Conservation (phyloP, 768 basidiomycete species). For the Rhodotorula sphaerocarpa region DNA sequence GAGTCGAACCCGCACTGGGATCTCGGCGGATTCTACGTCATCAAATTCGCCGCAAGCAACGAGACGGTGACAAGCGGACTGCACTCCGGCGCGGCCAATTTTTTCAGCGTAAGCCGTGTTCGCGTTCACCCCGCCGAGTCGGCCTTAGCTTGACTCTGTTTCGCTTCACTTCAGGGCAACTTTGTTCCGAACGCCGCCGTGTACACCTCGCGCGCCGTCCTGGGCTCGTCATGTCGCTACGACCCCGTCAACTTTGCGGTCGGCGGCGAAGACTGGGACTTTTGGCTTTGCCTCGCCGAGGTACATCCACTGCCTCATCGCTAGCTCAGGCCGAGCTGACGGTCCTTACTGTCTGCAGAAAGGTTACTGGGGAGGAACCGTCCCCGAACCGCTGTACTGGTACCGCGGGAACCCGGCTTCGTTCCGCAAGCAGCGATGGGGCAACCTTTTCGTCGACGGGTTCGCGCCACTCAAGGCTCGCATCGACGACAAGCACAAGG, state of each 20-base stretch:
- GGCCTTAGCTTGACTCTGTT: background rate
- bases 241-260: slow-evolving; percentile 24
- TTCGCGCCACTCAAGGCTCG: slow-evolving; percentile 17
- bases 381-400: slow-evolving; percentile 34
- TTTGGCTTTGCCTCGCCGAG: slow-evolving; percentile 38
- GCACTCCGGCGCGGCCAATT: slow-evolving; percentile 11
- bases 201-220: slow-evolving; percentile 8
- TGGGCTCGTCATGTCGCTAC: slow-evolving; percentile 18
- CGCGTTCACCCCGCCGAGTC: background rate
- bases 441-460: slow-evolving; percentile 31
- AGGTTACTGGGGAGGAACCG: slow-evolving; percentile 34
- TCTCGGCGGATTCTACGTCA: slow-evolving; percentile 27
- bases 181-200: slow-evolving; percentile 36
- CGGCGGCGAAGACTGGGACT: slow-evolving; percentile 39
- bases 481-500: slow-evolving; percentile 22
- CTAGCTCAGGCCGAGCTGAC: no score
- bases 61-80: slow-evolving; percentile 11
- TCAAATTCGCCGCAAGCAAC: slow-evolving; percentile 26
- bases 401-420: slow-evolving; percentile 32
- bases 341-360: no score
- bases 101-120: slow-evolving; percentile 11
- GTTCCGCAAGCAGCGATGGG: slow-evolving; percentile 32
- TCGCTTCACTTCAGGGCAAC: slow-evolving; percentile 15
- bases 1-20: slow-evolving; percentile 32
- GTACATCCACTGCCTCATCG: background rate